phyloP scores from a whole-genome alignment of 1,284 basidiomycete genomes.

The Malassezia equina region DNA sequence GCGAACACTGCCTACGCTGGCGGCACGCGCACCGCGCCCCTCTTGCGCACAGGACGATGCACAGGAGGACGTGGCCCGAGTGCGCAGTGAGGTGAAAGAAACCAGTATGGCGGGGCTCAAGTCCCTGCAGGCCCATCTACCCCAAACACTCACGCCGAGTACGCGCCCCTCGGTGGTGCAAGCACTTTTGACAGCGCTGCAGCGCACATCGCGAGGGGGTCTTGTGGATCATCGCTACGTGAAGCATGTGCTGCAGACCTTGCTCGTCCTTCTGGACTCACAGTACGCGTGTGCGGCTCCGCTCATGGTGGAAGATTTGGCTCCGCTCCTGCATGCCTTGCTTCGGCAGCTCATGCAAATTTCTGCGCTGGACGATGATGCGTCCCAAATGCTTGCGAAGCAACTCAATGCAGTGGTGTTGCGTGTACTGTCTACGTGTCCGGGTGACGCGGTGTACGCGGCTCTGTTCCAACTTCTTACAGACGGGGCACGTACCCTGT shows the following conservation, averaged over 20 bases:
- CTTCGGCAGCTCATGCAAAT: slow-evolving; percentile 78
- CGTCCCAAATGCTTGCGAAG: slow-evolving; percentile 65
- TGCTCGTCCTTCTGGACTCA: slow-evolving; percentile 12
- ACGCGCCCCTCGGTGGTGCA: background rate
- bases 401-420: slow-evolving; percentile 98
- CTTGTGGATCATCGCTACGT: slow-evolving; percentile 23
- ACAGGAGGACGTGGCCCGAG: slow-evolving; percentile 48
- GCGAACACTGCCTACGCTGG: background rate
- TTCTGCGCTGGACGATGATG: slow-evolving; percentile 38
- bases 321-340: slow-evolving; percentile 59
- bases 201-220: background rate
- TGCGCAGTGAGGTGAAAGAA: slow-evolving; percentile 70
- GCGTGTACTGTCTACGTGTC: slow-evolving; percentile 78
- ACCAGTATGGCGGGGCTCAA: slow-evolving; percentile 89
- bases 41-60: slow-evolving; percentile 17
- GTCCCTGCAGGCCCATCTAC: slow-evolving; percentile 40
- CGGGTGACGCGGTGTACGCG: slow-evolving; percentile 81
- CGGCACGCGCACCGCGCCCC: background rate
- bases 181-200: background rate
- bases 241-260: slow-evolving; percentile 34
- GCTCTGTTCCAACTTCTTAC: slow-evolving; percentile 72
- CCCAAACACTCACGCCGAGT: background rate
- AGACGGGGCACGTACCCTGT: slow-evolving; percentile 75
- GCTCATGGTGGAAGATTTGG: background rate
- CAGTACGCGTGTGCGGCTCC: background rate